phyloP scores from a whole-genome alignment of 2,329 filamentous ascomycete genomes.

The Pseudofabraea citricarpa region DNA sequence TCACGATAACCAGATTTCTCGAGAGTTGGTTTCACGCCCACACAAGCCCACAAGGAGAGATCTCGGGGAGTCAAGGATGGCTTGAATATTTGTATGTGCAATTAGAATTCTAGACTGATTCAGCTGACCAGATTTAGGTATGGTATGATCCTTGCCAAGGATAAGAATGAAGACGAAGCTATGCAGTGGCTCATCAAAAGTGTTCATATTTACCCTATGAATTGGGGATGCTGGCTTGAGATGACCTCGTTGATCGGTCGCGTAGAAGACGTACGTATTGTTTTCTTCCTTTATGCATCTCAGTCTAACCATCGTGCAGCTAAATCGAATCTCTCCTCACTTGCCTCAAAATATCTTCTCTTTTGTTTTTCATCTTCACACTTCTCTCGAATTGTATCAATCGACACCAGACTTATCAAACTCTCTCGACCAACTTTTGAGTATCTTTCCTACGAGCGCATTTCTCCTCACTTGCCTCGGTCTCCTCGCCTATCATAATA shows the following conservation, averaged over 20 bases:
- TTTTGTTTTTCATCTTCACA: conserved; percentile 89
- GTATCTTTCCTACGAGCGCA: conserved; percentile 80
- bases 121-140: conserved; percentile 47
- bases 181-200: conserved; percentile 84
- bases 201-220: conserved; percentile 86
- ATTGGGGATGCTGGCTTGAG: conserved; percentile 97
- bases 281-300: background rate
- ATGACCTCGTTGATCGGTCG: conserved; percentile 75
- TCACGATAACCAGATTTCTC: conserved; percentile 68
- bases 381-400: conserved; percentile 88
- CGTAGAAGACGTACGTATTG: conserved; percentile 67
- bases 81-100: conserved; percentile 68
- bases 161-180: conserved; percentile 83
- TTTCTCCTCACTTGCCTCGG: conserved; percentile 90
- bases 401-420: conserved; percentile 70
- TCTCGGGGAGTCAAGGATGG: conserved; percentile 77
- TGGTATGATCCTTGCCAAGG: conserved; percentile 82
- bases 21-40: conserved; percentile 76
- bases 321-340: conserved; percentile 65
- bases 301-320: conserved; percentile 40
- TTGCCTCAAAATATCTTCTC: conserved; percentile 89
- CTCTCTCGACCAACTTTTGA: conserved; percentile 70
- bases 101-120: background rate
- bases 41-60: conserved; percentile 50
- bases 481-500: conserved; percentile 83